A percentile compares a stretch with the other conserved stretches of the same genome.
These are phyloP conservation scores for Tetracladium marchalianum DNA, from an alignment of 495 filamentous ascomycete genomes.

Conservation along the genomic window DNA sequence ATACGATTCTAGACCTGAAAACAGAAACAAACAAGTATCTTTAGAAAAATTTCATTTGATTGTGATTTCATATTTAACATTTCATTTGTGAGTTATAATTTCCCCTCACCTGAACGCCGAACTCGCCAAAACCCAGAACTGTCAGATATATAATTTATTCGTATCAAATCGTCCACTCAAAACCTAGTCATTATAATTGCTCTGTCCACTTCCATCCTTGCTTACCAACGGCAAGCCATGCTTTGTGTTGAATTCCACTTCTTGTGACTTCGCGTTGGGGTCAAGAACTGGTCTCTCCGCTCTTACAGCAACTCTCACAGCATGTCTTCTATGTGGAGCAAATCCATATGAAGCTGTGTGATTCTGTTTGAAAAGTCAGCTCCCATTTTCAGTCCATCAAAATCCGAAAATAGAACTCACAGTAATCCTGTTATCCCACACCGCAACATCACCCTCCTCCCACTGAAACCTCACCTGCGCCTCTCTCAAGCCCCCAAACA, in stretches of 20 bases:
- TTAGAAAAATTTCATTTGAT: no score
- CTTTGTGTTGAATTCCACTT: conserved; percentile 41
- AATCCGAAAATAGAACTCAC: conserved; percentile 1
- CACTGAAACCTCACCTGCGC: conserved; percentile 62
- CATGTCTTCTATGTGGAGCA: conserved; percentile 51
- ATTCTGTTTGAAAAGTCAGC: conserved; percentile 29
- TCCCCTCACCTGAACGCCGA: no score
- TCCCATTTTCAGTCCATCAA: background rate
- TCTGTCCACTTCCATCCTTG: conserved; percentile 50
- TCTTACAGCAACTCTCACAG: conserved; percentile 48
- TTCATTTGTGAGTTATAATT: no score
- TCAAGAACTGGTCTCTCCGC: conserved; percentile 47
- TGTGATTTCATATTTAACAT: no score
- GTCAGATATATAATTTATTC: no score
- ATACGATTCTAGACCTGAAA: no score
- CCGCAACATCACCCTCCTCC: conserved; percentile 57
- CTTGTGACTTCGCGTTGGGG: conserved; percentile 44
- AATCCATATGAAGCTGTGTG: conserved; percentile 54
- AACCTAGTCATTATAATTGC: conserved; percentile 54
- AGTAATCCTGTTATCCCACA: conserved; percentile 43
- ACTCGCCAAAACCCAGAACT: no score
- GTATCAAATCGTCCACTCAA: background rate
- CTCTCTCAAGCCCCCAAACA: conserved; percentile 54
- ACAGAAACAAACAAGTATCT: no score
- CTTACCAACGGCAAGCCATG: conserved; percentile 43